phyloP scores from a whole-genome alignment of 345 rosid species.

The Salix udensis region DNA sequence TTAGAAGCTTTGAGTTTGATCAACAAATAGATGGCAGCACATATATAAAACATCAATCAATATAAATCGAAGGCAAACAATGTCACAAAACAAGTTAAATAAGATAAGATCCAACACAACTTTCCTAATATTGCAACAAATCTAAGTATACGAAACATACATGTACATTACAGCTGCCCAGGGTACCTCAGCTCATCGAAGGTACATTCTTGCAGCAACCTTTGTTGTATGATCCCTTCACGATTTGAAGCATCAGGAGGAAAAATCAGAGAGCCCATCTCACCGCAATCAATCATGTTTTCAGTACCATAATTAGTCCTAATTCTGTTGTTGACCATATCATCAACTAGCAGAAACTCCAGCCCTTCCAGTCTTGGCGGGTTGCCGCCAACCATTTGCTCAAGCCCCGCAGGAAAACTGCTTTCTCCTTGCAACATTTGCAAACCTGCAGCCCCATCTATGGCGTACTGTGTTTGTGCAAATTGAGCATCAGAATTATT shows the following conservation, averaged over 20 bases:
- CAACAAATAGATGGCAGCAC: not conserved
- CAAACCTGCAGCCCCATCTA: conserved; percentile 16
- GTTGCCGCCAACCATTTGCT: conserved; percentile 22
- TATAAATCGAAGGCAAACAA: not conserved
- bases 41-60: conserved; percentile 13
- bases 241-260: conserved; percentile 25
- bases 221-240: conserved; percentile 22
- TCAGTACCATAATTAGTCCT: conserved; percentile 10
- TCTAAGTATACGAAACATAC: not conserved
- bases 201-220: conserved; percentile 24
- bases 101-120: conserved; percentile 29
- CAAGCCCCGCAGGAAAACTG: conserved; percentile 24
- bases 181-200: conserved; percentile 29
- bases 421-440: conserved; percentile 30
- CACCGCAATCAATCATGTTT: conserved; percentile 12
- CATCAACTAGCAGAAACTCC: conserved; percentile 42
- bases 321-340: conserved; percentile 9
- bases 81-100: conserved; percentile 17
- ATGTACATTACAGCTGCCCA: conserved; percentile 13
- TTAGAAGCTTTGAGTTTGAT: too few relatives aligned
- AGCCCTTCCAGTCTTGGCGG: conserved; percentile 38
- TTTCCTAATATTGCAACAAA: conserved; percentile 8
- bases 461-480: conserved; percentile 13
- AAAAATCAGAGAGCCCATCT: conserved; percentile 21
- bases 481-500: conserved; percentile 14